Conservation (phyloP, 495 filamentous ascomycete genomes). For the Jackrogersella minutella region DNA sequence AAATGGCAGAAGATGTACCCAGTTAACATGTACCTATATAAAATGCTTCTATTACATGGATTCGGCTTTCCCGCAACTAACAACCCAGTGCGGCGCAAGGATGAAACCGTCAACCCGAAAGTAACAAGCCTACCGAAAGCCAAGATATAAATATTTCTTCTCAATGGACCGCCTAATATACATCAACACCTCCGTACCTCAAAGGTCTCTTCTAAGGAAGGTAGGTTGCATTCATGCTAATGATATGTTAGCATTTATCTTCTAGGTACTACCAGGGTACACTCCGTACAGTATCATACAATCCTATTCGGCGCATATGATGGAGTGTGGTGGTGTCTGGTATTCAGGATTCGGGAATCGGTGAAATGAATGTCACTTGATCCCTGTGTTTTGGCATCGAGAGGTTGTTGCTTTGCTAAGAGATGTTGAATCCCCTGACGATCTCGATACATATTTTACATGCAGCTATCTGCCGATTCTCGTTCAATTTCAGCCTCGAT, state of each 20-base stretch:
- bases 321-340: background rate
- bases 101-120: slow-evolving; percentile 38
- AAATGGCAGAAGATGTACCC: background rate
- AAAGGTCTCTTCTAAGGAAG: background rate
- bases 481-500: slow-evolving; percentile 15
- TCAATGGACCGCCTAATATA: too few species aligned
- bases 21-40: slow-evolving; percentile 21
- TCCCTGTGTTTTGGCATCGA: slow-evolving; percentile 19
- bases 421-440: slow-evolving; percentile 39
- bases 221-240: slow-evolving; percentile 17
- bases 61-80: slow-evolving; percentile 22
- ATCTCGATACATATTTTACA: slow-evolving; percentile 39
- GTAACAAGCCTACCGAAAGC: slow-evolving; percentile 23
- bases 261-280: slow-evolving; percentile 16
- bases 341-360: slow-evolving; percentile 25
- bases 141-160: slow-evolving; percentile 16
- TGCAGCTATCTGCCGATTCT: slow-evolving; percentile 30
- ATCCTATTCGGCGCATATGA: background rate
- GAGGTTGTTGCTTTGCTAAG: slow-evolving; percentile 13
- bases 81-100: slow-evolving; percentile 28
- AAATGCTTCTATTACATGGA: slow-evolving; percentile 25
- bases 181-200: slow-evolving; percentile 15
- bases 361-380: slow-evolving; percentile 24
- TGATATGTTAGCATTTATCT: slow-evolving; percentile 7
- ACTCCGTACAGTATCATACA: background rate